Evolutionary conservation across 2,329 filamentous ascomycete genomes (phyloP).

Genomic region (Penicillium sp.): DNA sequence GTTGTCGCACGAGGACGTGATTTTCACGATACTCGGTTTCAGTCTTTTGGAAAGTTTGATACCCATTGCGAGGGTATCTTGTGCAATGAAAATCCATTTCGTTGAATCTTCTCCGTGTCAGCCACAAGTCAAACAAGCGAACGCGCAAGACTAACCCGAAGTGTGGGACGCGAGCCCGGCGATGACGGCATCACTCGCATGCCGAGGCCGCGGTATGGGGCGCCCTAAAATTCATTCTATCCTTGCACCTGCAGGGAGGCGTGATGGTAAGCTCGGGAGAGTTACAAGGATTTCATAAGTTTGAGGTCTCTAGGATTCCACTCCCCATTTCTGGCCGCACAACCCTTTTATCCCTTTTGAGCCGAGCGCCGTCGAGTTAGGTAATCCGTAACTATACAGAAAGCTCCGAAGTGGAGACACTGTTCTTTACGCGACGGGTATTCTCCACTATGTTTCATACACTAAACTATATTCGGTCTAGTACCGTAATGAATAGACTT

Average conservation of each 20-base stretch:
- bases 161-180: slow-evolving; percentile 33
- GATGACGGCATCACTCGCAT: slow-evolving; percentile 29
- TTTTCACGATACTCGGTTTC: background rate
- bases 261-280: background rate
- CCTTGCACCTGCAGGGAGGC: slow-evolving; percentile 9
- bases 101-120: background rate
- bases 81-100: background rate
- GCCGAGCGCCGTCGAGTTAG: slow-evolving; percentile 3
- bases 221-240: slow-evolving; percentile 3
- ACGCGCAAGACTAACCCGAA: slow-evolving; percentile 22
- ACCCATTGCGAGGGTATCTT: background rate
- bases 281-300: background rate
- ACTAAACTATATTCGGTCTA: slow-evolving; percentile 17
- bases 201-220: slow-evolving; percentile 14
- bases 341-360: slow-evolving; percentile 18
- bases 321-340: background rate
- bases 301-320: background rate
- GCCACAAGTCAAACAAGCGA: slow-evolving; percentile 13
- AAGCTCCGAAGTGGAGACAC: slow-evolving; percentile 19
- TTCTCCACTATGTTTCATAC: slow-evolving; percentile 20
- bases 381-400: slow-evolving; percentile 18
- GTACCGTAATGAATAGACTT: slow-evolving; percentile 18
- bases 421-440: slow-evolving; percentile 22
- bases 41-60: background rate
- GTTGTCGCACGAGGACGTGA: background rate